phyloP scores from a whole-genome alignment of 148 eudicot species.

The Chenopodium album region DNA sequence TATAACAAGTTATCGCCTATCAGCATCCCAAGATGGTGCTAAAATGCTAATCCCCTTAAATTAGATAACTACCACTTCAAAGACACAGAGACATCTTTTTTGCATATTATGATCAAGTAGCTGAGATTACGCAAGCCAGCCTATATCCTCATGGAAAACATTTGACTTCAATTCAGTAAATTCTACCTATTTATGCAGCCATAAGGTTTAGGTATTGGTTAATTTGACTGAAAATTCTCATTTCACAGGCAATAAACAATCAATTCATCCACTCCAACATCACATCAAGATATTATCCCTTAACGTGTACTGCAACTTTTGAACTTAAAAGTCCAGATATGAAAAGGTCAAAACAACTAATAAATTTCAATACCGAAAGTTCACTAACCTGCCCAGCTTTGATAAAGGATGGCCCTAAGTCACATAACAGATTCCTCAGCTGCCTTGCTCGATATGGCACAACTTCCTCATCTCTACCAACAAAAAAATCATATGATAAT shows the following conservation, averaged over 20 bases:
- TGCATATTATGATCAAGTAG: not conserved
- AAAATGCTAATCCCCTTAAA: conserved; percentile 3
- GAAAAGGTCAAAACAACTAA: not conserved
- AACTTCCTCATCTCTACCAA: conserved; percentile 89
- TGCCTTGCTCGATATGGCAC: conserved; percentile 96
- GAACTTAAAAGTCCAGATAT: not conserved
- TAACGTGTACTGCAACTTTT: not conserved
- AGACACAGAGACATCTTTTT: not conserved
- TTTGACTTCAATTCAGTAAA: not conserved
- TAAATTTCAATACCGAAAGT: not conserved
- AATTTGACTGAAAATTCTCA: not conserved
- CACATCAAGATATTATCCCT: not conserved
- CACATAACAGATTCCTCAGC: conserved; percentile 78
- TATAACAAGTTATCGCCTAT: not conserved
- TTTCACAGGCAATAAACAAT: not conserved
- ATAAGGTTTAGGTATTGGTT: not conserved
- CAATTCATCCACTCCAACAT: not conserved
- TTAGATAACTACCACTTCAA: not conserved
- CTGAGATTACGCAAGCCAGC: not conserved
- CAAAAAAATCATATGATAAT: conserved; percentile 67
- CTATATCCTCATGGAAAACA: not conserved
- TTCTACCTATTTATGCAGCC: not conserved
- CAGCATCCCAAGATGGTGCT: not conserved
- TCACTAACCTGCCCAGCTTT: conserved; percentile 93
- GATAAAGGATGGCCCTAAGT: conserved; percentile 93